Evolutionary conservation across 352 stramenopile species (phyloP), one percentile per base, ranked within the genome.

Genomic region (Lagenidium giganteum): DNA sequence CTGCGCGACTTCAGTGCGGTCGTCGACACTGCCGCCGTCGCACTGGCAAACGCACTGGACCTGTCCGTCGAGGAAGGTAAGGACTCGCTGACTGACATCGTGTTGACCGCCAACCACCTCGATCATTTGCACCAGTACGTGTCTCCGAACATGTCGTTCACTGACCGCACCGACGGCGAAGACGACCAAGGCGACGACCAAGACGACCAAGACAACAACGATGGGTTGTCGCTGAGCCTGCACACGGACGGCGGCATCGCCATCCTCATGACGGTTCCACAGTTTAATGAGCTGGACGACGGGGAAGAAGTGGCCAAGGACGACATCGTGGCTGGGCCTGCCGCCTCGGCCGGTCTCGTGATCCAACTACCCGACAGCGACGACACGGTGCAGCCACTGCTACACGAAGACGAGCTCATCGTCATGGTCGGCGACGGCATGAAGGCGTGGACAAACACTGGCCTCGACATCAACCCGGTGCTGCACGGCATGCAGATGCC

Each of bases 341-440:
- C 26, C 7, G 14, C 26, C 14, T 38, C 26, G 28, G 31, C 27
- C 5, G 44, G 44, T 13, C 14, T 52, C 16, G 32, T 42, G 22
- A 29, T 41, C 12, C 24, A 44, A 26, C 16, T 52, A 11, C 17
- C 44, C n/a, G 13, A 21, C 24, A 23, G 32, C 13, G 26, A 28
- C 22, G 36, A 42, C 32, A 22, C 30, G 17, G 24, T 33, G 9
- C 31, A 52, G 20, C 44, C 24, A 14, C 13, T 33, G 5, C 44
- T 52, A 9, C 22, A 28, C 18, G 12, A 14, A 3, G 44, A 52
- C 20, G 44, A 52, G 35, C 22, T 52, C 16, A 21, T 52, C 7
- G 28, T 52, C 33, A 52, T 52, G 44, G 30, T 52, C 23, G 44
- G 44, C 22, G 44, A 52, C 18, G 44, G 44, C 2, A 26, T 44